Conservation (phyloP, 148 eudicot genomes). For the Euryodendron excelsum region DNA sequence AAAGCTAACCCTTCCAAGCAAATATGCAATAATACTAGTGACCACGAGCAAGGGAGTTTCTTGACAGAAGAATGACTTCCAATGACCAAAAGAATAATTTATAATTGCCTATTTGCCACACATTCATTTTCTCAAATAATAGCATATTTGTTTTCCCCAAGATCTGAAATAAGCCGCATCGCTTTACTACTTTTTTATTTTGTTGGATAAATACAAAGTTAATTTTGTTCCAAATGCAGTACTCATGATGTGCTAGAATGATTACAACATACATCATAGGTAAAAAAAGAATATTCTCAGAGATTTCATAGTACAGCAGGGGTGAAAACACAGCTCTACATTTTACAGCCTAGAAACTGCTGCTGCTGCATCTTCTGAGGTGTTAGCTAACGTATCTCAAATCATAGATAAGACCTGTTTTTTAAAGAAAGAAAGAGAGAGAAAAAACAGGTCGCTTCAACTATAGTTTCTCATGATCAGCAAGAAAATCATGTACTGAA, state of each 20-base stretch:
- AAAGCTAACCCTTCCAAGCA: too few species aligned
- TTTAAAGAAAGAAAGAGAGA: neutral
- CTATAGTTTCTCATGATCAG: neutral
- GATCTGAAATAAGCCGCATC: neutral
- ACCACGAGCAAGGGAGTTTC: neutral
- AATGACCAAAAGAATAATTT: neutral
- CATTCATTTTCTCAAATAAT: neutral
- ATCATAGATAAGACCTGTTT: neutral
- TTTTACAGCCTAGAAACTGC: neutral
- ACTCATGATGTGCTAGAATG: too few species aligned
- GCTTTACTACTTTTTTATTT: neutral
- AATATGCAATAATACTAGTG: neutral
- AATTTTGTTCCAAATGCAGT: too few species aligned
- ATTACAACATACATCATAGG: too few species aligned
- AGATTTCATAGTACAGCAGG: neutral
- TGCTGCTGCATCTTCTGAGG: neutral
- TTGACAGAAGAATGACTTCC: neutral
- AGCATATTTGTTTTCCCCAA: neutral
- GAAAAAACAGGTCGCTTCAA: neutral
- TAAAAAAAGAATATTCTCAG: neutral
- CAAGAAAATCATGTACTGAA: neutral
- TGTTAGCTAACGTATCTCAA: neutral
- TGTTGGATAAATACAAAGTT: neutral
- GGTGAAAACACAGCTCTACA: neutral
- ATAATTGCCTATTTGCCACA: neutral